A percentile compares a stretch with the other conserved stretches of the same genome.
Conservation (phyloP, 2,329 filamentous ascomycete species). For the Fusarium sp. region DNA sequence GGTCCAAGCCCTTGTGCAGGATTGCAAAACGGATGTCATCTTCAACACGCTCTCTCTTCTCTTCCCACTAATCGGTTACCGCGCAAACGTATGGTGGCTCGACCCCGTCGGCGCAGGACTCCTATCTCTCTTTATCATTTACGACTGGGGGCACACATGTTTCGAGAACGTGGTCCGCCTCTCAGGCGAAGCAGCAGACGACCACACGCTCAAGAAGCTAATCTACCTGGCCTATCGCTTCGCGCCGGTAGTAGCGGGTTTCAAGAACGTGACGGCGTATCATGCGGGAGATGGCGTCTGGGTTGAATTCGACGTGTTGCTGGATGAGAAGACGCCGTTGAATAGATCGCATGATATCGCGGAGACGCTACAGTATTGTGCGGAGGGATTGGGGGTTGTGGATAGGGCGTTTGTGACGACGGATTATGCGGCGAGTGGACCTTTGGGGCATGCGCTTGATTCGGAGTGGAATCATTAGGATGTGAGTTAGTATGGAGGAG, state of each 20-base stretch:
- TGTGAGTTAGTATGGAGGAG: too few species aligned
- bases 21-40: conserved; percentile 73
- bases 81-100: conserved; percentile 71
- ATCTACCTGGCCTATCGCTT: conserved; percentile 48
- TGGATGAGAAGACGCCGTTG: conserved; percentile 46
- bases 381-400: conserved; percentile 44
- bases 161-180: conserved; percentile 46
- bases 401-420: conserved; percentile 49
- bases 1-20: conserved; percentile 72
- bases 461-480: conserved; percentile 39
- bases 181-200: conserved; percentile 46
- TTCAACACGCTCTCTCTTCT: conserved; percentile 89
- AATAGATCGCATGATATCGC: conserved; percentile 47
- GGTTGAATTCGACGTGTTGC: conserved; percentile 47
- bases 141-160: conserved; percentile 70
- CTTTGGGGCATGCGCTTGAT: conserved; percentile 45
- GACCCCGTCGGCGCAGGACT: conserved; percentile 69
- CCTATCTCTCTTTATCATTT: conserved; percentile 73
- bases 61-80: conserved; percentile 77
- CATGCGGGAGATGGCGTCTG: conserved; percentile 48
- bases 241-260: conserved; percentile 44
- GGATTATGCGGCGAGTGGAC: conserved; percentile 47
- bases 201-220: conserved; percentile 45
- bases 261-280: conserved; percentile 49
- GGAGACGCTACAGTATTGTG: conserved; percentile 48